A percentile compares a stretch with the other conserved stretches of the same genome.
Evolutionary conservation across 1,139 yeast species (phyloP).

Genomic region (Petasospora fabianii): DNA sequence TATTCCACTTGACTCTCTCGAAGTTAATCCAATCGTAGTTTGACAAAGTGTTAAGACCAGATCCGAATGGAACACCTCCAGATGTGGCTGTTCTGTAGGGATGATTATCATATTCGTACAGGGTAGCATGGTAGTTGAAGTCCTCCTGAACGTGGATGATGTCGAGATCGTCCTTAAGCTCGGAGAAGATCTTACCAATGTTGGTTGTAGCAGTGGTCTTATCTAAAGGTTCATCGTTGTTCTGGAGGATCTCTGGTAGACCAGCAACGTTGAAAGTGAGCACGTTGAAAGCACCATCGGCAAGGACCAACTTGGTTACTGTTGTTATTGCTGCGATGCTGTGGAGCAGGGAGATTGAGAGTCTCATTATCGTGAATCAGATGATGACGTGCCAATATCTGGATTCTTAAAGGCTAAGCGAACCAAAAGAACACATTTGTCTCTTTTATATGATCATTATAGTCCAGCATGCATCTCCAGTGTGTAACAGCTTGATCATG

Average conservation of each 20-base stretch:
- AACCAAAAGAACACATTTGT: too few relatives aligned
- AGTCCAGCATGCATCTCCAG: too few relatives aligned
- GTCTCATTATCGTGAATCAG: too few relatives aligned
- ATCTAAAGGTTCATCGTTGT: conserved; percentile 7
- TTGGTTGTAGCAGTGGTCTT: conserved; percentile 7
- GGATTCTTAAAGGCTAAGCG: too few relatives aligned
- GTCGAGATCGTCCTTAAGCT: conserved; percentile 2
- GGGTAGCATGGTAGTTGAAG: conserved; percentile 10
- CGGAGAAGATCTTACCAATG: conserved; percentile 8
- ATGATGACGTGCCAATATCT: too few relatives aligned
- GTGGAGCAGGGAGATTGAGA: too few relatives aligned
- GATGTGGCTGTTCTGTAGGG: conserved; percentile 10
- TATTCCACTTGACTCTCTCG: conserved; percentile 10
- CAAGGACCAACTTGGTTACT: neutral
- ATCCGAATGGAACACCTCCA: conserved; percentile 11
- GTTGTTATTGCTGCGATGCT: too few relatives aligned
- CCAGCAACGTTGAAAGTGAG: conserved; percentile 11
- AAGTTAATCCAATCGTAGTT: conserved; percentile 11
- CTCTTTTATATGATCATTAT: too few relatives aligned
- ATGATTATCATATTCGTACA: conserved; percentile 12
- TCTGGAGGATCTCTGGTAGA: conserved; percentile 8
- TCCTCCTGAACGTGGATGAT: conserved; percentile 14
- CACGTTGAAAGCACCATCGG: conserved; percentile 6
- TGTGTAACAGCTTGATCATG: too few relatives aligned
- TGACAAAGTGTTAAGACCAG: conserved; percentile 12